Conservation (phyloP, 1,284 basidiomycete species). For the Rhodotorula glutinis region DNA sequence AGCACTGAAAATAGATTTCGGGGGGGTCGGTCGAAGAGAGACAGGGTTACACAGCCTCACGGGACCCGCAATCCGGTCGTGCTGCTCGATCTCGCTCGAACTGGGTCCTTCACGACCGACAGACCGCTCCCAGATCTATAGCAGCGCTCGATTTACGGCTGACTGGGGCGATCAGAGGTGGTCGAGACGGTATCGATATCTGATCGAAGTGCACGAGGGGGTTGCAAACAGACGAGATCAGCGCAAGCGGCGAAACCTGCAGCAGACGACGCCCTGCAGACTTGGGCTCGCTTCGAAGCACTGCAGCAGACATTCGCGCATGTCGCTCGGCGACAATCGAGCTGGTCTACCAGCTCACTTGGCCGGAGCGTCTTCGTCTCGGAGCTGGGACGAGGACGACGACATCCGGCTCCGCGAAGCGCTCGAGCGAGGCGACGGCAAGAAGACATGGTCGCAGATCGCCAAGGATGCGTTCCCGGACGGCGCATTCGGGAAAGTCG, state of each 20-base stretch:
- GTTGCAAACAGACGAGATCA: too few species aligned
- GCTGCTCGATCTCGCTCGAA: too few species aligned
- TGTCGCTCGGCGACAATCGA: not conserved
- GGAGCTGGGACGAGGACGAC: slow-evolving; percentile 13
- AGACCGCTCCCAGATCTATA: too few species aligned
- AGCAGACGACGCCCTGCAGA: not conserved
- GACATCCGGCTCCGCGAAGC: slow-evolving; percentile 20
- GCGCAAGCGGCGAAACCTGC: not conserved
- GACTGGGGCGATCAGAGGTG: too few species aligned
- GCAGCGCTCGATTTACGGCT: too few species aligned
- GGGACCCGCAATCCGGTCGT: too few species aligned
- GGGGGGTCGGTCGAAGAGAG: too few species aligned
- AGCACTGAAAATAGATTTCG: too few species aligned
- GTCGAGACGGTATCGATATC: too few species aligned
- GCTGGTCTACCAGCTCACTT: not conserved
- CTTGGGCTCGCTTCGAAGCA: not conserved
- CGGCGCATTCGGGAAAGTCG: slow-evolving; percentile 29
- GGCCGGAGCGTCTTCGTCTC: not conserved
- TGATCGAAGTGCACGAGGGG: too few species aligned
- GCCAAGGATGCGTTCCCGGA: slow-evolving; percentile 34
- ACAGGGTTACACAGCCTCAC: too few species aligned
- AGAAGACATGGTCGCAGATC: slow-evolving; percentile 31
- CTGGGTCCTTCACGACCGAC: too few species aligned
- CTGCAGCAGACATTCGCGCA: not conserved
- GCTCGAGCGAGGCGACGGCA: slow-evolving; percentile 27